Evolutionary conservation across 2,329 filamentous ascomycete genomes (phyloP), one percentile per base, ranked within the genome.

Genomic region (Ophiocordyceps camponoti-rufipedis): DNA sequence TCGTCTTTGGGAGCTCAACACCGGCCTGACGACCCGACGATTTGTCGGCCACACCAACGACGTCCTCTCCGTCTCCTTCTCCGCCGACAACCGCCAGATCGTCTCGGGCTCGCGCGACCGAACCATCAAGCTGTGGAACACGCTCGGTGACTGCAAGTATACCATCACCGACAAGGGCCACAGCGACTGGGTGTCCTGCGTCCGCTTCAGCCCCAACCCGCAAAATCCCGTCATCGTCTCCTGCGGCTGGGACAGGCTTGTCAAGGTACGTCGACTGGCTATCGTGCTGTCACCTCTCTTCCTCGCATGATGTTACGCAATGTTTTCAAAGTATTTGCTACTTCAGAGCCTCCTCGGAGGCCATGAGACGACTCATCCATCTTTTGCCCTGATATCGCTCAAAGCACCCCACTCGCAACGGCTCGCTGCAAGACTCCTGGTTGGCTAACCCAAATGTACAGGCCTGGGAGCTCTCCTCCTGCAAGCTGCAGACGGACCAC

Each of bases 111-210:
- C 91, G 55, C 88, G 91, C 69, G 91, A 98, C 78, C 83, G 87
- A 68, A 86, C 85, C 64, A 96, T 98, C 80, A 98, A 96, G 85
- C 82, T 98, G 62, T 98, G 91, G 91, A 98, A 98, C 80, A 98
- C 91, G 61, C 86, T 98, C 56, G 91, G 91, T 72, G 91, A 98
- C 81, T 98, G 91, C 88, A 98, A 98, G 80, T 98, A 81, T 82
- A 98, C 89, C 75, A 96, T 98, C 78, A 94, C 86, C 72, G 91
- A 98, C 68, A 98, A 98, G 84, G 91, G 91, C 67, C 91, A 98
- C 80, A 86, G 86, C 71, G 91, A 98, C 72, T 98, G 91, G 91
- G 91, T 94, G 59, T 95, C 89, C 53, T 96, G 89, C 77, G 91
- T 98, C 59, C 84, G 91, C 71, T 98, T 98, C 85, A 93, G 85